Evolutionary conservation across 805 yeast species (phyloP), one percentile per base, ranked within the genome.

Genomic region (Candida dendrica): DNA sequence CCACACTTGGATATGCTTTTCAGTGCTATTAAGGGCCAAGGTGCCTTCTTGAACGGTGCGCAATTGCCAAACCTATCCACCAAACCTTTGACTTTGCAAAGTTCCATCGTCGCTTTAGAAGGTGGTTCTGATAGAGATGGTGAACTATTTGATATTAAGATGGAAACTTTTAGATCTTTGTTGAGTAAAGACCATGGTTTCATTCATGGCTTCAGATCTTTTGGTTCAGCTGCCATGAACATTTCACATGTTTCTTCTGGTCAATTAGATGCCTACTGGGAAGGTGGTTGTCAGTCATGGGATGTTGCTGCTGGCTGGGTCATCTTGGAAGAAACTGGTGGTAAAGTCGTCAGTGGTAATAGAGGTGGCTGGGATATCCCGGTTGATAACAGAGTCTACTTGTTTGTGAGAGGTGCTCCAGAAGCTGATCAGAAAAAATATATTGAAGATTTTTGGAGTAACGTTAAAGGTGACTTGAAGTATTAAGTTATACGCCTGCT

Each of bases 251-350:
- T 75, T 5, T 83, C 84, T 1, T 64, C 74, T 3, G 85, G 85
- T 6, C 66, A 65, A 43, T 45, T 77, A 22, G 85, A 79, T 52
- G 69, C 77, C 4, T 79, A 79, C 58, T 79, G 84, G 83, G 83
- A 77, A 58, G 83, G 82, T 39, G 83, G 83, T n/a, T 77, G 81
- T 53, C 76, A 71, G 55, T 74, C 78, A 19, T 79, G 84, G 84
- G 85, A 79, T 53, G 82, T 79, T 1, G 76, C 82, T 55, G 85
- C 84, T 14, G 81, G 83, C 33, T 79, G 82, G 81, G 68, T 77
- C 38, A 74, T 79, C 38, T 51, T 78, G 8, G 62, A 66, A 36
- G 85, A 79, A 48, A 71, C 81, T 11, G 85, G 85, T 3, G 84
- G 82, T 11, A 47, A 53, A 8, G 57, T 76, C 37, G 79, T 75